Percentiles rank a stretch among this genome's conserved stretches.
Evolutionary conservation across 2,329 filamentous ascomycete genomes (phyloP).

Genomic region (Penicillium capsulatum): DNA sequence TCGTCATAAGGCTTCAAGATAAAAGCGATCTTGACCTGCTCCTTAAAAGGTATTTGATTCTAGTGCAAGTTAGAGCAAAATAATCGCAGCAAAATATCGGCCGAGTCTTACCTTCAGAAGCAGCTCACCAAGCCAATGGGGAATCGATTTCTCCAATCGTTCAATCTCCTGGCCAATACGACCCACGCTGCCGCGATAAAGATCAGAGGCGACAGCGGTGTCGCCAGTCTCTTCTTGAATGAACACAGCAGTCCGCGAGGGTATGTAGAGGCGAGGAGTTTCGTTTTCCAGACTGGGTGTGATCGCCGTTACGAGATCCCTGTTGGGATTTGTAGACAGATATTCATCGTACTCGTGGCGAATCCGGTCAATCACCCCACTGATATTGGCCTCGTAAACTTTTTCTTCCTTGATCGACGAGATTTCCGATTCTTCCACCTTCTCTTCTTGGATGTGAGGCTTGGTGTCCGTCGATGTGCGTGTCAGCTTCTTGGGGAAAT

Average conservation of each 20-base stretch:
- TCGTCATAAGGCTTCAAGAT: conserved; percentile 78
- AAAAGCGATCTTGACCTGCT: conserved; percentile 95
- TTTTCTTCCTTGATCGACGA: conserved; percentile 51
- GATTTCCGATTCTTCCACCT: conserved; percentile 53
- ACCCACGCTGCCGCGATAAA: conserved; percentile 85
- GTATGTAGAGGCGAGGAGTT: conserved; percentile 44
- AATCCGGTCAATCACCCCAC: conserved; percentile 45
- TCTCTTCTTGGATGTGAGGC: conserved; percentile 69
- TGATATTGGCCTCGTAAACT: conserved; percentile 45
- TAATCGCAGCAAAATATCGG: neutral
- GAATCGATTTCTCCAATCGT: conserved; percentile 76
- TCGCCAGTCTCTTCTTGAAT: conserved; percentile 64
- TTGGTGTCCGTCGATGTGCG: conserved; percentile 66
- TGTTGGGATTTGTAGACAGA: conserved; percentile 36
- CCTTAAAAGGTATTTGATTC: conserved; percentile 79
- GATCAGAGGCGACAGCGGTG: conserved; percentile 66
- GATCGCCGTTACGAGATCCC: conserved; percentile 38
- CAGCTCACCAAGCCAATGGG: conserved; percentile 88
- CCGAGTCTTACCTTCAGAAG: conserved; percentile 59
- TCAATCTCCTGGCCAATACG: conserved; percentile 73
- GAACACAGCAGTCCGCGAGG: conserved; percentile 54
- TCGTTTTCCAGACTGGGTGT: conserved; percentile 43
- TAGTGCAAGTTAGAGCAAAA: conserved; percentile 31
- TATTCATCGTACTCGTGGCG: conserved; percentile 46
- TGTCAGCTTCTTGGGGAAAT: conserved; percentile 72